Conservation (phyloP, 2,329 filamentous ascomycete species). For the Aspergillus pseudonomiae region DNA sequence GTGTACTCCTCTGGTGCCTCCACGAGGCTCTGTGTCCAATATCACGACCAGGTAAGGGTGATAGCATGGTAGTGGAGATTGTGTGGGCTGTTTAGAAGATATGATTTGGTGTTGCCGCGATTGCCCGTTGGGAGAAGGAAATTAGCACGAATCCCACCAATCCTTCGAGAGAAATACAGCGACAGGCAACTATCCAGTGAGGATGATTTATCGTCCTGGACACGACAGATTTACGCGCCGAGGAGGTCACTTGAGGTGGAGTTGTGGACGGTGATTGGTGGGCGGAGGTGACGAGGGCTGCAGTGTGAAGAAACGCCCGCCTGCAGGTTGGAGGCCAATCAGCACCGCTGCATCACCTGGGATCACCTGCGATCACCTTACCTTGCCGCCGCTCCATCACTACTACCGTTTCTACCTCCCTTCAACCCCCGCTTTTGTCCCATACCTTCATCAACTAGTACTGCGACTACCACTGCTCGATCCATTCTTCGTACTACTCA, state of each 20-base stretch:
- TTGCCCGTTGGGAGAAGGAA: not conserved
- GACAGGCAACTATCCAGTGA: not conserved
- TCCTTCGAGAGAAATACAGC: not conserved
- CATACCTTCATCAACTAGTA: not conserved
- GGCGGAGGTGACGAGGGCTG: conserved; percentile 25
- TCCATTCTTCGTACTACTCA: not conserved
- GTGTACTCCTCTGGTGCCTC: not conserved
- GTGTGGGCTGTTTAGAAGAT: not conserved
- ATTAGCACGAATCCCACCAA: conserved; percentile 6
- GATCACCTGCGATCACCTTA: not conserved
- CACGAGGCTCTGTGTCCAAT: not conserved
- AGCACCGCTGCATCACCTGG: not conserved
- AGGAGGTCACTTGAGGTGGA: conserved; percentile 21
- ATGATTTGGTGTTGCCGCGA: not conserved
- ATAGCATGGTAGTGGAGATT: not conserved
- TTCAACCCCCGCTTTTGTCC: not conserved
- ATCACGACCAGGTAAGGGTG: not conserved
- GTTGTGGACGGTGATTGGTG: conserved; percentile 20
- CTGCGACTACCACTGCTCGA: not conserved
- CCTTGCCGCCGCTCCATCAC: not conserved
- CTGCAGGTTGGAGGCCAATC: conserved; percentile 22
- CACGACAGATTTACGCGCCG: conserved; percentile 22
- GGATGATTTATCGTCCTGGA: not conserved
- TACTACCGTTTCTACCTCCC: not conserved
- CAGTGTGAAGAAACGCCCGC: conserved; percentile 29